Percentiles rank a stretch among this genome's conserved stretches.
Evolutionary conservation across 148 eudicot species (phyloP).

Genomic region (Rheum nobile): DNA sequence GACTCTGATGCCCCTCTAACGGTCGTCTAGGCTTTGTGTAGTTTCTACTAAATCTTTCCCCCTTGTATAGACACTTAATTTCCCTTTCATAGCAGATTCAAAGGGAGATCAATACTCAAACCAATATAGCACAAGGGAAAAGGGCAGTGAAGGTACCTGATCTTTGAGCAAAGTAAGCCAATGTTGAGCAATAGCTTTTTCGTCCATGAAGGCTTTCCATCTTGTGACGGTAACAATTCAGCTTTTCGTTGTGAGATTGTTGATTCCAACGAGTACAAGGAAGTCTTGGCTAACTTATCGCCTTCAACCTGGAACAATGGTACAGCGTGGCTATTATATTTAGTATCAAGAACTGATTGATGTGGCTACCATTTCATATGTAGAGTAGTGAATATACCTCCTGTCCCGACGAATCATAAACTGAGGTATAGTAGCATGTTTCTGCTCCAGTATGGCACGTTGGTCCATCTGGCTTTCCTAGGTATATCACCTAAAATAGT

Average conservation of each 20-base stretch:
- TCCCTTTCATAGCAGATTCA: no score
- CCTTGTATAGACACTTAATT: no score
- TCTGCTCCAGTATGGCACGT: conserved; percentile 91
- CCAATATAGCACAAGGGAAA: not conserved
- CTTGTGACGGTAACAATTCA: conserved; percentile 26
- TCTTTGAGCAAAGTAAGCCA: conserved; percentile 71
- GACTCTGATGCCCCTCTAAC: no score
- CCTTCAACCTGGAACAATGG: conserved; percentile 28
- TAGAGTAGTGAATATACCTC: conserved; percentile 26
- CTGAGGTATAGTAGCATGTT: conserved; percentile 86
- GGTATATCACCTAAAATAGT: conserved; percentile 55
- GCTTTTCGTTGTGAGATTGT: conserved; percentile 50
- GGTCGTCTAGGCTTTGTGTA: no score
- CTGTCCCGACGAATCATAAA: conserved; percentile 27
- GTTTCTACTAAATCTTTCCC: no score
- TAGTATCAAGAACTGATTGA: not conserved
- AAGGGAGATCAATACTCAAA: no score
- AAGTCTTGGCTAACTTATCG: conserved; percentile 48
- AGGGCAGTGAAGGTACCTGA: conserved; percentile 32
- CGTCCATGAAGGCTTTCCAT: conserved; percentile 84
- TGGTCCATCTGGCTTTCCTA: conserved; percentile 96
- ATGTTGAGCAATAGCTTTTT: conserved; percentile 59
- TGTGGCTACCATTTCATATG: not conserved
- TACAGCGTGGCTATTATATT: not conserved
- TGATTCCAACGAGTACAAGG: conserved; percentile 69